These are phyloP conservation scores for Kwoniella botswanensis DNA, from an alignment of 768 basidiomycete genomes.

Conservation along the genomic window DNA sequence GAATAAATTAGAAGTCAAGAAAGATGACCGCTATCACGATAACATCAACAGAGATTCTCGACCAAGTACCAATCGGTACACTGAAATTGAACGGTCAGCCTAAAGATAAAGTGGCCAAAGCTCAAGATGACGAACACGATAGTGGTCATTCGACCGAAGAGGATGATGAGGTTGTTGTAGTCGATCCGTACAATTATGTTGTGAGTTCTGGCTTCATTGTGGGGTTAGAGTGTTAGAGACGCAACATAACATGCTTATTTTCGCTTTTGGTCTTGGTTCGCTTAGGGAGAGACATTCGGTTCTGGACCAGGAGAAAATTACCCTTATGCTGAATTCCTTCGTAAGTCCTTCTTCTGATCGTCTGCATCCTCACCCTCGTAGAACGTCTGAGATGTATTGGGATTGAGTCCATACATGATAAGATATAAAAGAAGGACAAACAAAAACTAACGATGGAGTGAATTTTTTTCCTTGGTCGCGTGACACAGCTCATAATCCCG, in stretches of 20 bases:
- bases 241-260: constrained; percentile 16
- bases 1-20: not conserved
- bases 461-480: constrained; percentile 2
- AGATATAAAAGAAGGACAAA: not conserved
- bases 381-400: not conserved
- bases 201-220: constrained; percentile 34
- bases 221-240: constrained; percentile 3
- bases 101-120: constrained; percentile 12
- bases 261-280: not conserved
- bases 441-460: not conserved
- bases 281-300: constrained; percentile 49
- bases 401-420: not conserved
- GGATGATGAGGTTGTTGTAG: constrained; percentile 29
- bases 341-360: constrained; percentile 25
- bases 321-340: constrained; percentile 47
- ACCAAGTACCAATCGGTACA: constrained; percentile 26
- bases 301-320: constrained; percentile 44
- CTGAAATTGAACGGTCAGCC: constrained; percentile 34
- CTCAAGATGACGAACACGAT: constrained; percentile 14
- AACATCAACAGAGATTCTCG: constrained; percentile 15
- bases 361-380: not conserved
- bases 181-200: constrained; percentile 54
- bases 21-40: constrained; percentile 26
- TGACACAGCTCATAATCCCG: constrained; percentile 46
- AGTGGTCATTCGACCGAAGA: constrained; percentile 8